Evolutionary conservation across 169 alveolate genomes (phyloP), one percentile per base, ranked within the genome.

Genomic region (Eimeria sp.): DNA sequence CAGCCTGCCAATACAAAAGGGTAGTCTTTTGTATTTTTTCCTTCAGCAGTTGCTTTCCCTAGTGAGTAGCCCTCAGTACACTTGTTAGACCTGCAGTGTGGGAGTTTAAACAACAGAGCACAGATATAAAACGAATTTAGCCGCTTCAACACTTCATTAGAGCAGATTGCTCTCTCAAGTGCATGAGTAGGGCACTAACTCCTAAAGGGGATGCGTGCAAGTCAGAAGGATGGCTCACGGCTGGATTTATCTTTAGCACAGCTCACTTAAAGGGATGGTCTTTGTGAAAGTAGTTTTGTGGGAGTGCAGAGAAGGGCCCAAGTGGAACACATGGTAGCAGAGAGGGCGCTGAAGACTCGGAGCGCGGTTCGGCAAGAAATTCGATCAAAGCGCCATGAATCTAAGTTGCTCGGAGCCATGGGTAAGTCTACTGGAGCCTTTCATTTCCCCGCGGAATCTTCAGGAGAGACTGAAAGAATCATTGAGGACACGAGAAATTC

Each of bases 291-390:
- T 10, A 6, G 27, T 33, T 27, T 83, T 33, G 58, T 58, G 77
- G 16, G 60, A 10, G 30, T 58, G 52, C 77, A 83, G 90, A 33
- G n/a, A 60, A 52, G 90, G 49, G 30, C 54, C 56, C 58, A 37
- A 58, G 76, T 83, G 76, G 90, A 83, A 40, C 76, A 83, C 40
- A 14, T 14, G 40, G 23, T 83, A 2, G 90, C 90, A 25, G 72
- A n/a, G 49, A 60, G 30, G 16, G 90, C 90, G 49, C 74, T 83
- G 6, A 56, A 33, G 58, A 83, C 77, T 33, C 90, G 90, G 56
- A 83, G 90, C 37, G 90, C 90, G 11, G 90, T 56, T 60, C 90
- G 90, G 18, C 72, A 83, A 56, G 90, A 83, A 62, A 83, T 83
- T 40, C 77, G 90, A 1, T 58, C 77, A 10, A 52, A 37, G 23